phyloP scores from a whole-genome alignment of 2,329 filamentous ascomycete species.

The Neofusicoccum parvum region DNA sequence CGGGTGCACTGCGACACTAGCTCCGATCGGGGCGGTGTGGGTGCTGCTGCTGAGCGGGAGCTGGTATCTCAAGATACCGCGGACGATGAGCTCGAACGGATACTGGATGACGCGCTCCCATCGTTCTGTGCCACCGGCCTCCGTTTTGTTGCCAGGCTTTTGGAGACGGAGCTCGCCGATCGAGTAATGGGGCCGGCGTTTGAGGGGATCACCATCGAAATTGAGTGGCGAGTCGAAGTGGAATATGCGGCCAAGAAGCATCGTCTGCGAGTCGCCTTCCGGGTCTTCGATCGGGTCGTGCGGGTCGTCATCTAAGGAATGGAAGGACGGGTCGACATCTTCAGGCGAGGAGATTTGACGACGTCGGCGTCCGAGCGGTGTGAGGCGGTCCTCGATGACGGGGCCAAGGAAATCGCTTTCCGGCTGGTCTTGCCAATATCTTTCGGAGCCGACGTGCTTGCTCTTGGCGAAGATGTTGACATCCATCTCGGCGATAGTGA shows the following conservation, averaged over 20 bases:
- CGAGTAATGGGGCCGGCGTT: conserved; percentile 70
- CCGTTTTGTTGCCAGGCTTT: conserved; percentile 85
- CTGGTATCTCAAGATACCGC: conserved; percentile 85
- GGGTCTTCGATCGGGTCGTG: conserved; percentile 67
- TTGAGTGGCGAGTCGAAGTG: conserved; percentile 84
- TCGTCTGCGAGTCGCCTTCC: conserved; percentile 71
- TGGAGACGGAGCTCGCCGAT: conserved; percentile 80
- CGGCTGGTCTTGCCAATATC: conserved; percentile 44
- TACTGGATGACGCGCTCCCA: conserved; percentile 92
- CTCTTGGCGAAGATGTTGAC: conserved; percentile 95
- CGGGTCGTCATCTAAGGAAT: conserved; percentile 52
- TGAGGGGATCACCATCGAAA: conserved; percentile 89
- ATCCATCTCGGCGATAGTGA: conserved; percentile 83
- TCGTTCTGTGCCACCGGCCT: conserved; percentile 75
- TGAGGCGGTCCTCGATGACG: not conserved
- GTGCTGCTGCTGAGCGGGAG: conserved; percentile 60
- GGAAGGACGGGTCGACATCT: not conserved
- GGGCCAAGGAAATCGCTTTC: conserved; percentile 22
- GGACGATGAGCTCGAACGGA: conserved; percentile 89
- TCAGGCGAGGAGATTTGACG: not conserved
- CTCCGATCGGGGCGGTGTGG: conserved; percentile 54
- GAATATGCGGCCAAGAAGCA: conserved; percentile 87
- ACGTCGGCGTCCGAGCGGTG: not conserved
- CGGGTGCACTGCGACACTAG: conserved; percentile 32
- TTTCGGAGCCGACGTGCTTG: conserved; percentile 72